Evolutionary conservation across 441 rosid genomes (phyloP), one percentile per base, ranked within the genome.

Genomic region (Bruguiera hainesii): DNA sequence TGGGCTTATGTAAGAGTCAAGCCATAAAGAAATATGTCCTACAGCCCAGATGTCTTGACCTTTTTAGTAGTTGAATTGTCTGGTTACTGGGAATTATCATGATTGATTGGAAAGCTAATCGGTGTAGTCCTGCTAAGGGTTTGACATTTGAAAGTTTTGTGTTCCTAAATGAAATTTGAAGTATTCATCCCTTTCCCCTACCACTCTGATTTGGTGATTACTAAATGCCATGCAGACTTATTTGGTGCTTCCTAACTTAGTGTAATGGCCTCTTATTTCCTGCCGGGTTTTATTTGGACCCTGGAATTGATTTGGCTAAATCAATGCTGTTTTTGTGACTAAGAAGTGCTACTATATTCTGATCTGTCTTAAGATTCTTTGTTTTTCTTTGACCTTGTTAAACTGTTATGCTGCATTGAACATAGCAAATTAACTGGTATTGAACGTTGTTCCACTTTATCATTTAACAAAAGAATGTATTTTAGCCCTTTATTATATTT

Each of bases 1-100:
- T 4, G 11, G 60, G 29, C 37, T 58, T 57, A 6, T 71, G 60
- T 59, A 13, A 26, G 21, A 26, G 56, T 6, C 31, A 58, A 35
- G 59, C 31, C 56, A 50, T 35, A 64, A 59, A 58, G 18, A 64
- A 49, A 23, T 26, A 37, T 39, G 28, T 58, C 23, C 35, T 37
- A 61, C 50, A 19, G 19, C 19, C 29, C 30, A 18, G 13, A 23
- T 28, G 4, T 46, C 28, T 46, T 30, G 42, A 63, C 21, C 3
- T 23, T 65, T 64, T 50, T 51, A 64, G 18, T 46, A 55, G 10
- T 50, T 30, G 46, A 20, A 63, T 18, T 26, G 48, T 42, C 15
- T 60, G 28, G 46, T 61, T 21, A 28, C 4, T 30, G 31, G 52
- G 55, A 46, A 37, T 28, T 13, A 16, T 46, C n/a, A 29, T 56